Percentiles rank a stretch among this genome's conserved stretches.
These are phyloP conservation scores for Lachnellula arida DNA, from an alignment of 2,329 filamentous ascomycete genomes.

Conservation along the genomic window DNA sequence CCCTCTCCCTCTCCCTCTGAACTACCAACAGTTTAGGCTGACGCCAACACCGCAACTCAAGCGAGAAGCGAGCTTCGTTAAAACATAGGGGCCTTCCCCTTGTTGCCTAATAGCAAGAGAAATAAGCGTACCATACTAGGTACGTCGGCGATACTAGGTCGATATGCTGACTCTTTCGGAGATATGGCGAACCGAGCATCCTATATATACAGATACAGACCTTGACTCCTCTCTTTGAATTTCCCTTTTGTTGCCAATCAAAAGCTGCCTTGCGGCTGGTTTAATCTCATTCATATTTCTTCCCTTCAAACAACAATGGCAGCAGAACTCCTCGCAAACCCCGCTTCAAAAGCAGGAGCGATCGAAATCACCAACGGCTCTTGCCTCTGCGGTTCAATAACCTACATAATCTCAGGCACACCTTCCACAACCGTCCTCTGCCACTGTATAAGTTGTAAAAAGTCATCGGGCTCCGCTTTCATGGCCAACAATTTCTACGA, in stretches of 20 bases:
- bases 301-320: not conserved
- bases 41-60: no score
- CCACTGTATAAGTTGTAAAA: conserved; percentile 13
- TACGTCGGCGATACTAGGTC: not conserved
- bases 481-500: conserved; percentile 8
- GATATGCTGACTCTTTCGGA: not conserved
- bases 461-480: conserved; percentile 8
- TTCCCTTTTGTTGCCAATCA: not conserved
- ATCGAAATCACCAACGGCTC: conserved; percentile 1
- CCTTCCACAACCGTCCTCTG: conserved; percentile 5
- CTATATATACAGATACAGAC: no score
- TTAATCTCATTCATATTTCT: not conserved
- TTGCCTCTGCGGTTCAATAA: conserved; percentile 10
- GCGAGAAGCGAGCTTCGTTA: no score
- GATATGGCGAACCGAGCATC: no score
- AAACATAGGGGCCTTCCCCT: no score
- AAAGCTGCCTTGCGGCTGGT: not conserved
- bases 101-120: no score
- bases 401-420: conserved; percentile 6
- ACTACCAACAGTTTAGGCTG: no score
- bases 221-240: no score
- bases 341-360: not conserved
- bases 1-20: no score
- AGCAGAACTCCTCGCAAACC: not conserved
- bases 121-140: no score